A percentile compares a stretch with the other conserved stretches of the same genome.
phyloP scores from a whole-genome alignment of 768 basidiomycete species.

The Termitomyces sp. region DNA sequence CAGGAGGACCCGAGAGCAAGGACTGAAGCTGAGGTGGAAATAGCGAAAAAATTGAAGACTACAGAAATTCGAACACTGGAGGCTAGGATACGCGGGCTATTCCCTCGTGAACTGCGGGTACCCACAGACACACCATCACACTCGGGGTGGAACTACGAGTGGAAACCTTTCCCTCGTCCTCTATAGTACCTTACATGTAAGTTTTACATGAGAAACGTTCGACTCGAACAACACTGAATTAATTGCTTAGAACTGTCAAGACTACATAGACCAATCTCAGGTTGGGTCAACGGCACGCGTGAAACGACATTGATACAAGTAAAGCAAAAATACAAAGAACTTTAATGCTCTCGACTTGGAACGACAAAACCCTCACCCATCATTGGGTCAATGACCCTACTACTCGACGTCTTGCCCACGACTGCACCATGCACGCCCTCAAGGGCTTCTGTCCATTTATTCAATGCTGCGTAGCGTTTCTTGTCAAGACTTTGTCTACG shows the following conservation, averaged over 20 bases:
- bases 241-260: neutral
- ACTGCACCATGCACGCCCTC: constrained; percentile 75
- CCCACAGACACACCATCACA: constrained; percentile 84
- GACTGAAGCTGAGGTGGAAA: constrained; percentile 51
- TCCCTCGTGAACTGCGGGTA: constrained; percentile 83
- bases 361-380: constrained; percentile 14
- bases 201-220: neutral
- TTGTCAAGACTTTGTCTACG: constrained; percentile 82
- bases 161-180: constrained; percentile 62
- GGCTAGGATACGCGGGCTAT: constrained; percentile 73
- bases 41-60: constrained; percentile 58
- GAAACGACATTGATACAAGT: neutral
- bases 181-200: constrained; percentile 28
- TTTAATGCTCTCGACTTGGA: constrained; percentile 12
- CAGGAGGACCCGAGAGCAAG: constrained; percentile 71
- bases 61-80: constrained; percentile 71
- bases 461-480: constrained; percentile 77
- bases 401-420: constrained; percentile 58
- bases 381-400: constrained; percentile 34
- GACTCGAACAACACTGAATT: neutral
- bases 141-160: constrained; percentile 85
- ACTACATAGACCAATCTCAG: neutral
- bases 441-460: constrained; percentile 80
- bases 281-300: neutral
- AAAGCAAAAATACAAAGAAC: constrained; percentile 6